These are phyloP conservation scores for Ganoderma boninense DNA, from an alignment of 1,284 basidiomycete species.

Conservation along the genomic window DNA sequence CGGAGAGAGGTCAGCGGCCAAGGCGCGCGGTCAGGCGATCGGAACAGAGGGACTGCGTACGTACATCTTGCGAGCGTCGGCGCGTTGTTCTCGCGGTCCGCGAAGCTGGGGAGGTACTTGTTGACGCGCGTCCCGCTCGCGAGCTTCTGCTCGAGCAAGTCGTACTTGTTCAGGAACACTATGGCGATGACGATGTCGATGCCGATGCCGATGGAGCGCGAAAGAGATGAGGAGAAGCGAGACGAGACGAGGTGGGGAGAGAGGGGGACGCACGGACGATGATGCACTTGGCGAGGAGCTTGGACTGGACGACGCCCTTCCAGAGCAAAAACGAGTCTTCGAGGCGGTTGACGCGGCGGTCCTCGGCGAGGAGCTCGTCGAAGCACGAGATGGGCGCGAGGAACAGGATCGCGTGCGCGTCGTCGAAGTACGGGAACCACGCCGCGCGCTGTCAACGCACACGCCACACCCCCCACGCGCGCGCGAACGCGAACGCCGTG, in stretches of 20 bases:
- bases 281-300: conserved; percentile 62
- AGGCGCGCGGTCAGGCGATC: not conserved
- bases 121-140: conserved; percentile 41
- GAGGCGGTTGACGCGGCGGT: conserved; percentile 65
- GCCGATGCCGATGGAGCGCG: not conserved
- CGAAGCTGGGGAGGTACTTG: conserved; percentile 59
- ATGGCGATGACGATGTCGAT: not conserved
- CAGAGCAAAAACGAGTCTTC: conserved; percentile 74
- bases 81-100: conserved; percentile 66
- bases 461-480: not conserved
- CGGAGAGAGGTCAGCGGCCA: not conserved
- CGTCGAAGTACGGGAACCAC: conserved; percentile 71
- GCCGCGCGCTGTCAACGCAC: conserved; percentile 42
- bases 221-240: too few relatives aligned
- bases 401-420: conserved; percentile 75
- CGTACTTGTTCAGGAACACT: conserved; percentile 75
- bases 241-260: not conserved
- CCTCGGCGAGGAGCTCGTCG: conserved; percentile 69
- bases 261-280: conserved; percentile 51
- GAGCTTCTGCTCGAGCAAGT: conserved; percentile 54
- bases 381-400: conserved; percentile 76
- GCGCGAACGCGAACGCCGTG: too few relatives aligned
- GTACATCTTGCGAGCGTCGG: conserved; percentile 66
- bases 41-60: conserved; percentile 45
- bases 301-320: conserved; percentile 62